Percentiles rank a stretch among this genome's conserved stretches.
phyloP scores from a whole-genome alignment of 1,284 basidiomycete species.

The Sporisorium reilianum region DNA sequence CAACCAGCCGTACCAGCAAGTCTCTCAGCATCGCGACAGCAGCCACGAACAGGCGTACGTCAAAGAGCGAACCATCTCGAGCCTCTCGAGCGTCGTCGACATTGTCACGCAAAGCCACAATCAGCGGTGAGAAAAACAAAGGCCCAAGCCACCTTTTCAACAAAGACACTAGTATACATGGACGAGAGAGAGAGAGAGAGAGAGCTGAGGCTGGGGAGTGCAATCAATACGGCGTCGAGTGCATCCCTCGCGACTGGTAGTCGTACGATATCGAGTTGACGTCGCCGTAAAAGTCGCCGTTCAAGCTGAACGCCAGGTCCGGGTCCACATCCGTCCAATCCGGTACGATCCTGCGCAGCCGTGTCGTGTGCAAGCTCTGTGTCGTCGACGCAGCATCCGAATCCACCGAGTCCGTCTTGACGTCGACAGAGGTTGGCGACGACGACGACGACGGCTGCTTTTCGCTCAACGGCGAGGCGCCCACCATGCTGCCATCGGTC shows the following conservation, averaged over 20 bases:
- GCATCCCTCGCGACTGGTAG: conserved; percentile 43
- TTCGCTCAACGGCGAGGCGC: conserved; percentile 16
- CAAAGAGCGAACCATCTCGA: conserved; percentile 19
- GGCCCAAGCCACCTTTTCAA: neutral
- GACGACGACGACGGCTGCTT: conserved; percentile 12
- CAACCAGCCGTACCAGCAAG: conserved; percentile 35
- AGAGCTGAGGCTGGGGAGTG: neutral
- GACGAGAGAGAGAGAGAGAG: conserved; percentile 2
- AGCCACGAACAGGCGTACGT: conserved; percentile 9
- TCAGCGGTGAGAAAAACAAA: neutral
- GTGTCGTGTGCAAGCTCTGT: conserved; percentile 12
- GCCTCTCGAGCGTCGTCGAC: conserved; percentile 19
- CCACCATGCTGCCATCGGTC: conserved; percentile 10
- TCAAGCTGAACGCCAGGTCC: conserved; percentile 44
- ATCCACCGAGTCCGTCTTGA: neutral
- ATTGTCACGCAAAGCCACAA: conserved; percentile 18
- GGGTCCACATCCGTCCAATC: conserved; percentile 52
- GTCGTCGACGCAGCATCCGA: conserved; percentile 19
- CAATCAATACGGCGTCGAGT: conserved; percentile 33
- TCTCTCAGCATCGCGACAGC: conserved; percentile 2
- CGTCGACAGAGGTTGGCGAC: conserved; percentile 9
- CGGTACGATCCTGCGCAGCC: conserved; percentile 33
- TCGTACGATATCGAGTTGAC: conserved; percentile 46
- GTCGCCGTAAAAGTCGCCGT: conserved; percentile 43
- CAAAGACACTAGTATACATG: conserved; percentile 17